Conservation (phyloP, 805 yeast genomes). For the Lipomyces chichibuensis region DNA sequence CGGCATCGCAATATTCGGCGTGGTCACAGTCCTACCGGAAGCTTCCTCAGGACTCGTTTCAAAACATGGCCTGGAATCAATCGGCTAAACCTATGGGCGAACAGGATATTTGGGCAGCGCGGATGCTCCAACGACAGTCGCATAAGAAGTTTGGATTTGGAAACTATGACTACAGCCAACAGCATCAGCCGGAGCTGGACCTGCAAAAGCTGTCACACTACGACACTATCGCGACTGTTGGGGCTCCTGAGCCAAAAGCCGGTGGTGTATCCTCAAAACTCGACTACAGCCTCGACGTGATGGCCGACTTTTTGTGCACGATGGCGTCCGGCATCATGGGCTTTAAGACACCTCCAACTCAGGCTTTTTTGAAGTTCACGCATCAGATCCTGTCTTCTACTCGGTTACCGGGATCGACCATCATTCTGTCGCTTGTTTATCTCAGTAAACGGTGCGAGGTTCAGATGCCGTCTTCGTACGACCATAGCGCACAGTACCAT, state of each 20-base stretch:
- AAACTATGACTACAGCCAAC: conserved; percentile 1
- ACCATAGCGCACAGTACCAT: conserved; percentile 48
- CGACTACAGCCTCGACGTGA: conserved; percentile 76
- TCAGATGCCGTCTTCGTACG: conserved; percentile 37
- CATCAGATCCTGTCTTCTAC: conserved; percentile 80
- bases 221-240: neutral
- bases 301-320: conserved; percentile 81
- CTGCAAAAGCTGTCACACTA: conserved; percentile 3
- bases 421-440: conserved; percentile 77
- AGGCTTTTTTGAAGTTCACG: conserved; percentile 60
- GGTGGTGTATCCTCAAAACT: conserved; percentile 81
- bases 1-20: conserved; percentile 5
- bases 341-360: conserved; percentile 46
- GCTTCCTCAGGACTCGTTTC: conserved; percentile 5
- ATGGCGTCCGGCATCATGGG: conserved; percentile 61
- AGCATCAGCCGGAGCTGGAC: conserved; percentile 1
- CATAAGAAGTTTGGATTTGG: conserved; percentile 5
- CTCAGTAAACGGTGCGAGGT: conserved; percentile 60
- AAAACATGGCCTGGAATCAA: neutral
- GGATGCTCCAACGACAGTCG: conserved; percentile 1
- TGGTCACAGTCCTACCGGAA: conserved; percentile 2
- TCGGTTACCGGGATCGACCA: conserved; percentile 79
- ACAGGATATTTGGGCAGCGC: conserved; percentile 2
- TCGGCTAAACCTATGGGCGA: neutral
- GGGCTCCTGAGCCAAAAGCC: conserved; percentile 30